These are phyloP conservation scores for Xylaria arbuscula DNA, from an alignment of 2,329 filamentous ascomycete species.

Conservation along the genomic window DNA sequence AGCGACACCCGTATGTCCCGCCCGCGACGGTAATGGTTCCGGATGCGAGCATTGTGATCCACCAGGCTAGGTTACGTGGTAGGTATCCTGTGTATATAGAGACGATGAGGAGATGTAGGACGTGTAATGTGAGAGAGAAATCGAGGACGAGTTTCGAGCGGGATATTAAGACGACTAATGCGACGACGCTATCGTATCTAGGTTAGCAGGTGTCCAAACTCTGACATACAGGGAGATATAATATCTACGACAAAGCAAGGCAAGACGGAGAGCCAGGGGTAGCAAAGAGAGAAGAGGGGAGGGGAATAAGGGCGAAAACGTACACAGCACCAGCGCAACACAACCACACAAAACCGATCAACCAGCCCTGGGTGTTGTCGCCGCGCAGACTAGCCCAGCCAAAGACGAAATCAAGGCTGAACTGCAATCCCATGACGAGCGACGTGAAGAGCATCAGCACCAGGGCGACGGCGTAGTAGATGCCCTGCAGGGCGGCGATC, in stretches of 20 bases:
- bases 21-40: conserved; percentile 64
- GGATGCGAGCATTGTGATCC: conserved; percentile 69
- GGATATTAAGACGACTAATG: conserved; percentile 83
- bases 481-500: conserved; percentile 66
- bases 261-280: conserved; percentile 5
- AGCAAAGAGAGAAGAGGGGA: background rate
- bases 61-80: conserved; percentile 87
- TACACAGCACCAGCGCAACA: conserved; percentile 65
- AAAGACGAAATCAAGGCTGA: conserved; percentile 65
- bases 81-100: conserved; percentile 81
- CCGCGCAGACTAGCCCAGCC: conserved; percentile 69
- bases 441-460: conserved; percentile 68
- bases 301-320: conserved; percentile 46
- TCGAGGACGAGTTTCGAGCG: conserved; percentile 95
- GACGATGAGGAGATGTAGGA: conserved; percentile 81
- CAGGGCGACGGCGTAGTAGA: conserved; percentile 65
- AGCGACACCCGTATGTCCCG: conserved; percentile 91
- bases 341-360: conserved; percentile 67
- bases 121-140: conserved; percentile 89
- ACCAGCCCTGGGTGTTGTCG: conserved; percentile 71
- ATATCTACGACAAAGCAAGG: background rate
- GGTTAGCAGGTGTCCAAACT: background rate
- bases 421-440: conserved; percentile 66
- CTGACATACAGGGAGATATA: background rate
- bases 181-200: conserved; percentile 72